Evolutionary conservation across 2,329 filamentous ascomycete genomes (phyloP).

Genomic region (Didymella lethalis): DNA sequence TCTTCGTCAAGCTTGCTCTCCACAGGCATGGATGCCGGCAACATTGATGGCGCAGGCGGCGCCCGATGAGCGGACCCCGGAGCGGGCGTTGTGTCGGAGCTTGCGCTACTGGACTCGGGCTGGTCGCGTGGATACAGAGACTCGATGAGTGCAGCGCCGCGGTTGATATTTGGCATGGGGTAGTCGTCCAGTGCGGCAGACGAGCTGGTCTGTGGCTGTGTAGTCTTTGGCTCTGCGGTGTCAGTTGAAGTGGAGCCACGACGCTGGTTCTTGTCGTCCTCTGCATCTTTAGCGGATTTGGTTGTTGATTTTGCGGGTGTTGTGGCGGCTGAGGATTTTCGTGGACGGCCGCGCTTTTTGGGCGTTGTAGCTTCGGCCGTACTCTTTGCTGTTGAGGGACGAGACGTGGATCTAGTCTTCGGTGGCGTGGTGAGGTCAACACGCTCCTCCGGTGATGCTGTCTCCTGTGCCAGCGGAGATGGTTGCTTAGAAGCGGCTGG

Average conservation of each 20-base stretch:
- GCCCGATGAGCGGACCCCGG: background rate
- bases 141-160: conserved; percentile 14
- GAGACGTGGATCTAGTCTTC: conserved; percentile 2
- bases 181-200: background rate
- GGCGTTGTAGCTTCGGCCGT: conserved; percentile 2
- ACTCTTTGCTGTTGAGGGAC: conserved; percentile 13
- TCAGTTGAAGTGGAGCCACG: background rate
- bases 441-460: background rate
- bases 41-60: background rate
- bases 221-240: background rate
- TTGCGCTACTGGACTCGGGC: background rate
- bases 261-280: background rate
- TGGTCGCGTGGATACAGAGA: conserved; percentile 8
- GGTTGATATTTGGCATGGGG: background rate
- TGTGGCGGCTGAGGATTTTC: conserved; percentile 19
- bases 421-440: conserved; percentile 1
- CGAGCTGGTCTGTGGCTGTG: background rate
- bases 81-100: background rate
- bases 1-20: background rate
- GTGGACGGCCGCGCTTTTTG: conserved; percentile 28
- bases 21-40: background rate
- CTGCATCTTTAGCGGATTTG: background rate
- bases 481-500: background rate
- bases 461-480: background rate
- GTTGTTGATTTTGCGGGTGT: conserved; percentile 3